These are phyloP conservation scores for Phytophthora rubi DNA, from an alignment of 352 stramenopile species.

Conservation along the genomic window DNA sequence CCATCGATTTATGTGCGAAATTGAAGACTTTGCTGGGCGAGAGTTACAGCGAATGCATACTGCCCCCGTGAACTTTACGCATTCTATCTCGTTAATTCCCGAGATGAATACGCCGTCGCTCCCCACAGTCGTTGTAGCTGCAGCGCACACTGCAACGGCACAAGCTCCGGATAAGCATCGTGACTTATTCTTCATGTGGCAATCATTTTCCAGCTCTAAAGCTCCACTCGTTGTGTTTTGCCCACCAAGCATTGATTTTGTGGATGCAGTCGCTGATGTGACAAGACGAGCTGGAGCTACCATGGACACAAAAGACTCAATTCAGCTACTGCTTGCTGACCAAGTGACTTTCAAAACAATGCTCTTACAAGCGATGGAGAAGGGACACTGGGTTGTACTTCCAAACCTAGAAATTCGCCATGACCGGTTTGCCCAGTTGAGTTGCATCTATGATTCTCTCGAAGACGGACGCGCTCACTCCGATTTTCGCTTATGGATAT, in stretches of 20 bases:
- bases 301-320: conserved; percentile 32
- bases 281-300: conserved; percentile 41
- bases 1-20: conserved; percentile 33
- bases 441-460: conserved; percentile 41
- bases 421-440: conserved; percentile 30
- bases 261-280: conserved; percentile 38
- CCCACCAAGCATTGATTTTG: conserved; percentile 42
- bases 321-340: conserved; percentile 23
- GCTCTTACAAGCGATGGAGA: conserved; percentile 49
- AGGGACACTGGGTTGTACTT: conserved; percentile 64
- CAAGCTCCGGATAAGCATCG: conserved; percentile 17
- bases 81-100: background rate
- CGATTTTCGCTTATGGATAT: conserved; percentile 76
- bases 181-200: conserved; percentile 43
- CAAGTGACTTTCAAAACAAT: conserved; percentile 41
- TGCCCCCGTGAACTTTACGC: background rate
- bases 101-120: conserved; percentile 14
- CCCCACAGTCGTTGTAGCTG: conserved; percentile 24
- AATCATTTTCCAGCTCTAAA: conserved; percentile 42
- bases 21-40: conserved; percentile 36
- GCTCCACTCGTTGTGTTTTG: conserved; percentile 43
- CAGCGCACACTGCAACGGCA: conserved; percentile 13
- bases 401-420: conserved; percentile 40
- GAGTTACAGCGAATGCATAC: conserved; percentile 29
- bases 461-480: conserved; percentile 42